These are phyloP conservation scores for Fragaria nilgerrensis DNA, from an alignment of 306 rosid genomes.

Conservation along the genomic window DNA sequence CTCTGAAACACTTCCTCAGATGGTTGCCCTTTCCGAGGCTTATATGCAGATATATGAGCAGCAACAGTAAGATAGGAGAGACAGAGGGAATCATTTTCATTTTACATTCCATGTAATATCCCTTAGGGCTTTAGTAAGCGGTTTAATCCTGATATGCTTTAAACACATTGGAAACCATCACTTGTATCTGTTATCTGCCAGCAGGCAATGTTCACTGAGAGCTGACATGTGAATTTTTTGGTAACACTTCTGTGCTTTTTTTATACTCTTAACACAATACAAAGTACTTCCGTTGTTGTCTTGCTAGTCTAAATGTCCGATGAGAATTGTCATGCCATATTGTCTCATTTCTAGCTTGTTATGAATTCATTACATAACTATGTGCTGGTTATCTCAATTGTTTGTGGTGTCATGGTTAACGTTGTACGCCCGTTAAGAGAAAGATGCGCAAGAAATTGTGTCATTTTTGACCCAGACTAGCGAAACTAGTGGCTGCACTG, in stretches of 20 bases:
- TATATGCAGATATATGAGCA: slow-evolving; percentile 96
- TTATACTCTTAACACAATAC: neutral
- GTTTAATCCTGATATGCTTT: neutral
- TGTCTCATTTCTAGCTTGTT: neutral
- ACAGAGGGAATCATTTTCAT: neutral
- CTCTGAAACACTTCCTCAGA: slow-evolving; percentile 88
- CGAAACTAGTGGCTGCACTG: neutral
- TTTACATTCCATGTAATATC: neutral
- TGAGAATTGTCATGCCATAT: neutral
- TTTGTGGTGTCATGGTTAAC: neutral
- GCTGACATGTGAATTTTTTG: neutral
- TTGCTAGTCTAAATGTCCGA: neutral
- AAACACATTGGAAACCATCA: neutral
- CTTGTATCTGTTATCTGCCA: neutral
- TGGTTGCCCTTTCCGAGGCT: slow-evolving; percentile 95
- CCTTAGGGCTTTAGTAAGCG: neutral
- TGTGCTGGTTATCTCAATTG: neutral
- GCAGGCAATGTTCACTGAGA: neutral
- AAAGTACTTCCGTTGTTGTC: neutral
- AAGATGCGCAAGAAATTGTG: neutral
- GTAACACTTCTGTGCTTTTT: neutral
- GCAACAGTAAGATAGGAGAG: slow-evolving; percentile 49
- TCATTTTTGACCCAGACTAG: neutral
- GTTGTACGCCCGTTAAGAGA: neutral
- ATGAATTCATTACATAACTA: neutral